Percentiles rank a stretch among this genome's conserved stretches.
phyloP scores from a whole-genome alignment of 108 stramenopile genomes.

The Conticribra weissflogii region DNA sequence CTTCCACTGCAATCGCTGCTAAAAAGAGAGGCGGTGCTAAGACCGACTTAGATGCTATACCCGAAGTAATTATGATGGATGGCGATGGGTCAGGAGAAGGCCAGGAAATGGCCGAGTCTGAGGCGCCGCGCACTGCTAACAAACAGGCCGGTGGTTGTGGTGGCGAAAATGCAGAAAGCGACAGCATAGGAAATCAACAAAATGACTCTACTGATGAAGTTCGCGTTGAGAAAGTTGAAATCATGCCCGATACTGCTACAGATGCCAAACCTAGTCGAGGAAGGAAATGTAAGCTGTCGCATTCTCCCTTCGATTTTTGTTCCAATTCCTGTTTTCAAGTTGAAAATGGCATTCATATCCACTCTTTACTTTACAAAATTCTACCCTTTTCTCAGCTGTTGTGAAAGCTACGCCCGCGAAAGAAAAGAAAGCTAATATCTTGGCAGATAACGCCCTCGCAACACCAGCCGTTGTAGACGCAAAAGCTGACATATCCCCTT shows the following conservation, averaged over 20 bases:
- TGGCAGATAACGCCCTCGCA: no score
- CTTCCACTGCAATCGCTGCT: neutral
- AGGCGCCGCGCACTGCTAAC: neutral
- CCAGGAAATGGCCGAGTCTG: neutral
- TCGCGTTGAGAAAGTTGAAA: neutral
- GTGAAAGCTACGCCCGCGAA: neutral
- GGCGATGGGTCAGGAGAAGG: neutral
- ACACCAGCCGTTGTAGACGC: neutral
- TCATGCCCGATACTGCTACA: neutral
- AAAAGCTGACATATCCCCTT: neutral
- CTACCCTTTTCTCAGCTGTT: no score
- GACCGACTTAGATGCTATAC: conserved; percentile 21
- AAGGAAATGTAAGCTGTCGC: neutral
- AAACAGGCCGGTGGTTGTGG: no score
- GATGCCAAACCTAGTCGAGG: neutral
- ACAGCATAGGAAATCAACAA: no score
- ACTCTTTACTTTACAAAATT: neutral
- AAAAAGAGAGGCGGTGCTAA: neutral
- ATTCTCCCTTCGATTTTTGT: neutral
- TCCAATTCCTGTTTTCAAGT: neutral
- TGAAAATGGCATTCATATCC: neutral
- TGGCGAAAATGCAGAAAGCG: neutral
- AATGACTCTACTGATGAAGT: no score
- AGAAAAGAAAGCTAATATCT: no score
- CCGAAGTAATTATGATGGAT: conserved; percentile 16